Evolutionary conservation across 2,329 filamentous ascomycete species (phyloP), one percentile per base, ranked within the genome.

Genomic region (Cadophora sp.): DNA sequence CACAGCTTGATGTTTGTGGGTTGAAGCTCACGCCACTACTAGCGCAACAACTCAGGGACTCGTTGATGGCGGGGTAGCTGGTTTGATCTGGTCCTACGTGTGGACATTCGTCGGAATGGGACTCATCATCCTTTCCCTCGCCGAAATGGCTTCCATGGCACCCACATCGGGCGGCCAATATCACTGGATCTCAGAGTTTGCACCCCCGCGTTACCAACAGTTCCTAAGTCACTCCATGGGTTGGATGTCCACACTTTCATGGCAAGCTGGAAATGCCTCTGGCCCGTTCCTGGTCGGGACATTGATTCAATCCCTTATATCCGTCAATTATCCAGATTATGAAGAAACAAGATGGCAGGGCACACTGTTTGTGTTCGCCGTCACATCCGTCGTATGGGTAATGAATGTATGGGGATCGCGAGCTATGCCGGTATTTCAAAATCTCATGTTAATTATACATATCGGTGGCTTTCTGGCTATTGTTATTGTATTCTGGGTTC

Each of bases 161-260:
- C 86, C 86, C 0, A 88, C 84, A 0, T 82, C 82, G 3, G 86
- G 86, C 26, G 86, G 86, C 4, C 85, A 88, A 70, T 87, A 87
- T 68, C 84, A 86, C 71, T 87, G 85, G 85, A 84, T 86, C 0
- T 85, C 81, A 1, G 83, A 85, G 62, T 85, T 86, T 69, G 81
- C 84, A 0, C 82, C 85, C 0, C 77, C 75, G 0, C 76, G 77
- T 51, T 79, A 80, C 59, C 85, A 87, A 70, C 84, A 83, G 67
- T 81, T 83, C 48, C 77, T 88, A 31, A 69, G 50, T 66, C 56
- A 37, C 12, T 55, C 40, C 26, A 77, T 77, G 73, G 82, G 81
- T 0, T 84, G 82, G 83, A 78, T 83, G 68, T 80, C 78, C 4
- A 77, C 82, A 0, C 74, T 82, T 0, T 80, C 80, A 27, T 85